Base-by-base conservation (phyloP, 139 green algal genomes). In the Auxenochlorella pyrenoidosa region DNA sequence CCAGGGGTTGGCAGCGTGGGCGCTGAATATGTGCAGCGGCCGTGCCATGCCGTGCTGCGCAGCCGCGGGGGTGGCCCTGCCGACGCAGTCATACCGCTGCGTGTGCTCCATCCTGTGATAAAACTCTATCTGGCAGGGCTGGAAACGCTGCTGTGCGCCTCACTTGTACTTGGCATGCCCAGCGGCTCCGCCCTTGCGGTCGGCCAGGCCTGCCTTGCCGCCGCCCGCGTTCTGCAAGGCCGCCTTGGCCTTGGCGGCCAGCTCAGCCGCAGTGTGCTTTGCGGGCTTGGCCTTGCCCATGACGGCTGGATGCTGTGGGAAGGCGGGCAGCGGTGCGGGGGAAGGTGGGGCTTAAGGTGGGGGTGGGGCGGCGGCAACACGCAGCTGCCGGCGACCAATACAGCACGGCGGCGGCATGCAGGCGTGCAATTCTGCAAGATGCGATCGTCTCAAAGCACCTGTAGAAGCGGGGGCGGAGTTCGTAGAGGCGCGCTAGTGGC, bases 131-230 rank as follows among this genome's bases (percentile, higher is more conserved):
- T 24, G 54, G 22, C 26, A 72, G 65, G 65, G 59, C 59, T 28
- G 22, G 59, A 3, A 6, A 68, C 30, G 24, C 63, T 36, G 63
- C n/a, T 22, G 2, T 13, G 4, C 24, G 16, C 10, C 72, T 87
- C 60, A 96, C 87, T 94, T 93, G 89, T 91, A 97, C 88, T 97
- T 97, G 36, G 95, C 91, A 75, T 98, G 96, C 0, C 96, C 95
- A 1, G 82, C 94, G 13, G 93, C 87, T 60, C 95, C 96, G 24
- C 95, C 95, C 51, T 93, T 75, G 10, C 95, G 90, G 86, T 98
- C 96, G 15, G 83, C 88, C 30, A 91, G 85, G 19, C 95, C 95
- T 0, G 84, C 92, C 86, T 95, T 94, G 32, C 95, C 95, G 3
- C 95, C 95, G 26, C 95, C 94, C 90, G 84, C 93, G 82, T 96